Evolutionary conservation across 345 rosid species (phyloP).

Genomic region (Populus simonii): DNA sequence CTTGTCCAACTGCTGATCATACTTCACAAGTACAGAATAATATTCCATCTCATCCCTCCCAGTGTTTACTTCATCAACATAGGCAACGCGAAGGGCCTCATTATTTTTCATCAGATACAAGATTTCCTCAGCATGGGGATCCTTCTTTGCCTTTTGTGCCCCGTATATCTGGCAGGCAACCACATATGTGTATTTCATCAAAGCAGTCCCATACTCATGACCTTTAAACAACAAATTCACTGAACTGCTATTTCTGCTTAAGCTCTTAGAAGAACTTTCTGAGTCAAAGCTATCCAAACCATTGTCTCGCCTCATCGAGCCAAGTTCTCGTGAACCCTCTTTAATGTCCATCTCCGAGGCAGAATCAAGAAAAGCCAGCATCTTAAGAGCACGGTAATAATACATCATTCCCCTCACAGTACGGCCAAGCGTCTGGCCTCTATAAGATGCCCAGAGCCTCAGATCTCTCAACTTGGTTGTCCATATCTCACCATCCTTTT

Average conservation of each 20-base stretch:
- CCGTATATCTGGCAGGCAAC: slow-evolving; percentile 98
- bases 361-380: slow-evolving; percentile 95
- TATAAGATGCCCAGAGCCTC: slow-evolving; percentile 96
- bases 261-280: slow-evolving; percentile 47
- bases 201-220: slow-evolving; percentile 78
- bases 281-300: slow-evolving; percentile 35
- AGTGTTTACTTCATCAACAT: slow-evolving; percentile 72
- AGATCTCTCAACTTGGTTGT: slow-evolving; percentile 75
- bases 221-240: slow-evolving; percentile 64
- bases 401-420: slow-evolving; percentile 99
- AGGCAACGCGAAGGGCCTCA: slow-evolving; percentile 94
- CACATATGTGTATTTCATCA: slow-evolving; percentile 93
- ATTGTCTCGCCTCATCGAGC: slow-evolving; percentile 58
- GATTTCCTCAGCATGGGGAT: slow-evolving; percentile 86
- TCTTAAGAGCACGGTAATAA: slow-evolving; percentile 87
- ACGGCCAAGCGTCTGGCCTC: slow-evolving; percentile 94
- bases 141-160: slow-evolving; percentile 82
- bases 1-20: slow-evolving; percentile 63
- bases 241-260: slow-evolving; percentile 66
- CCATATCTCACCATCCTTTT: slow-evolving; percentile 65
- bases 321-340: slow-evolving; percentile 75
- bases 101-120: slow-evolving; percentile 72
- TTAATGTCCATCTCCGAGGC: slow-evolving; percentile 92
- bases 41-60: slow-evolving; percentile 68
- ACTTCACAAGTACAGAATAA: slow-evolving; percentile 94